Conservation (phyloP, 1,284 basidiomycete species). For the Pseudozyma thailandica region DNA sequence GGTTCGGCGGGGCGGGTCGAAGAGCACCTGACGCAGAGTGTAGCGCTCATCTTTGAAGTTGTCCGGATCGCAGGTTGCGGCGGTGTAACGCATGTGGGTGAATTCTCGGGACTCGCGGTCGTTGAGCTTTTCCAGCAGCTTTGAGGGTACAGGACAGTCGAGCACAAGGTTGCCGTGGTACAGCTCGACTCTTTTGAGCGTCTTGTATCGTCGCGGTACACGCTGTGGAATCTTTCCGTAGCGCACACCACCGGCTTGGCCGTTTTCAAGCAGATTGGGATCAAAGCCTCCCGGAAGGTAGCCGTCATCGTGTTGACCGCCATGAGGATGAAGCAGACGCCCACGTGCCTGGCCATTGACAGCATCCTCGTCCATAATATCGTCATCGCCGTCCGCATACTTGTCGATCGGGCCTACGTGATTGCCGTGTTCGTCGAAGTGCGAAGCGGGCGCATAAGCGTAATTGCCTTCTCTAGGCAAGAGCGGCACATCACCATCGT, state of each 20-base stretch:
- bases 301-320: conserved; percentile 26
- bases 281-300: conserved; percentile 61
- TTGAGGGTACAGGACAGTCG: conserved; percentile 64
- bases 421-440: conserved; percentile 59
- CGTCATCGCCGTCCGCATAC: conserved; percentile 48
- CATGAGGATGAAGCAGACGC: conserved; percentile 16
- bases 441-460: conserved; percentile 57
- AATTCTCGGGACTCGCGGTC: conserved; percentile 84
- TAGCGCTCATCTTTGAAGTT: conserved; percentile 77
- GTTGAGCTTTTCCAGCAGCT: conserved; percentile 74
- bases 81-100: conserved; percentile 74
- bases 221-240: conserved; percentile 63
- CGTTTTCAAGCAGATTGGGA: conserved; percentile 52
- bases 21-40: conserved; percentile 62
- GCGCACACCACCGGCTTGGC: conserved; percentile 48
- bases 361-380: conserved; percentile 55
- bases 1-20: conserved; percentile 61
- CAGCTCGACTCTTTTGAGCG: conserved; percentile 62
- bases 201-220: conserved; percentile 64
- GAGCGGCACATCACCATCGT: conserved; percentile 48
- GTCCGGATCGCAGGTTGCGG: conserved; percentile 75
- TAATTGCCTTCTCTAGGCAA: conserved; percentile 49
- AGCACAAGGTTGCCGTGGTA: conserved; percentile 66
- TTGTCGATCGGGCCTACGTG: conserved; percentile 49
- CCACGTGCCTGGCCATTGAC: conserved; percentile 42